Evolutionary conservation across 306 rosid species (phyloP).

Genomic region (Psophocarpus tetragonolobus): DNA sequence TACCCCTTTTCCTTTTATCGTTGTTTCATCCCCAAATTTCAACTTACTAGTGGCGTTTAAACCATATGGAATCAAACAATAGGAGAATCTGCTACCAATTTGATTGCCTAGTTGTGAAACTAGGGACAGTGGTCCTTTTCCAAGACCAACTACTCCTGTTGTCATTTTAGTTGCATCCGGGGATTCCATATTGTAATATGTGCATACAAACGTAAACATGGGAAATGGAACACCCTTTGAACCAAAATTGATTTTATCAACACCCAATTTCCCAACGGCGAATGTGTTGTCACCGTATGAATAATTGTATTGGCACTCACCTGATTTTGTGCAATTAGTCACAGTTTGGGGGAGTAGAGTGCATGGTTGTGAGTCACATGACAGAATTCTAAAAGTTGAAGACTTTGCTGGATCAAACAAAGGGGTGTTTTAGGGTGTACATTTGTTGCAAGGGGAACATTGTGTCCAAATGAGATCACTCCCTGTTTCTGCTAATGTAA

Average conservation of each 20-base stretch:
- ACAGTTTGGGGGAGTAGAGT: neutral
- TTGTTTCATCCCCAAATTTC: neutral
- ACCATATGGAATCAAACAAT: neutral
- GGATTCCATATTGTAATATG: neutral
- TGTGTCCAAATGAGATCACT: slow-evolving; percentile 15
- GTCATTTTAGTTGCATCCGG: neutral
- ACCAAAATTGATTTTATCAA: neutral
- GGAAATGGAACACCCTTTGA: neutral
- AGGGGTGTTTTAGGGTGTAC: neutral
- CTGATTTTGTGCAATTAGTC: neutral
- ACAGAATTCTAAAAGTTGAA: neutral
- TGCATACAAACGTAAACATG: neutral
- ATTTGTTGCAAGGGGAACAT: neutral
- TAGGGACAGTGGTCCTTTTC: neutral
- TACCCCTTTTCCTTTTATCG: neutral
- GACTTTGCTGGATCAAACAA: neutral
- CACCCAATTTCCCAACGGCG: neutral
- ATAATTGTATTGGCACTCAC: neutral
- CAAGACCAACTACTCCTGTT: neutral
- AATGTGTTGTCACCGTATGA: neutral
- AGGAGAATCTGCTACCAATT: neutral
- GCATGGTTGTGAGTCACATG: neutral
- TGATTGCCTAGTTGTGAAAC: neutral
- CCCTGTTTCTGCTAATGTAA: slow-evolving; percentile 28
- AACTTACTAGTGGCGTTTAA: neutral